Percentiles rank a stretch among this genome's conserved stretches.
Evolutionary conservation across 2,329 filamentous ascomycete species (phyloP).

Genomic region (Colletotrichum noveboracense): DNA sequence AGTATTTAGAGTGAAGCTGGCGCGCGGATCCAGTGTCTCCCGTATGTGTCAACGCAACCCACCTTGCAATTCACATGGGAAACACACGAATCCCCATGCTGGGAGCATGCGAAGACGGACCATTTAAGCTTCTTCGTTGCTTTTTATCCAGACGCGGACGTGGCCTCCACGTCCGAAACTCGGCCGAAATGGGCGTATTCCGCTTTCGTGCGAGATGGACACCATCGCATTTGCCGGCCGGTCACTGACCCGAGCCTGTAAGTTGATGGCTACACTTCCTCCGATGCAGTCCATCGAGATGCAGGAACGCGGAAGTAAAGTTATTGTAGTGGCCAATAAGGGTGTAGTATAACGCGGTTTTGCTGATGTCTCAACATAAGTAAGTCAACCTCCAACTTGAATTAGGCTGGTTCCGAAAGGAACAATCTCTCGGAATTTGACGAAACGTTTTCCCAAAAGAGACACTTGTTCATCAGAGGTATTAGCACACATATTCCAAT

Average conservation of each 20-base stretch:
- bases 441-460: not conserved
- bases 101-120: not conserved
- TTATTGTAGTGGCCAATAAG: not conserved
- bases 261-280: not conserved
- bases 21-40: not conserved
- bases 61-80: not conserved
- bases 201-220: not conserved
- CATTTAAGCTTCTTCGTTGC: not conserved
- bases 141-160: not conserved
- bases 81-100: not conserved
- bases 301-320: not conserved
- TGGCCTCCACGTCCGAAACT: not conserved
- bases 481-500: not conserved
- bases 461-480: not conserved
- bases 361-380: not conserved
- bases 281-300: not conserved
- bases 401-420: not conserved
- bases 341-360: not conserved
- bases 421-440: not conserved
- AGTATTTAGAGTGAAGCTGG: not conserved
- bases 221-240: not conserved
- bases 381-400: not conserved
- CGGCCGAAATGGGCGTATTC: not conserved
- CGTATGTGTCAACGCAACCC: not conserved
- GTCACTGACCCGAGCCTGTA: not conserved